Conservation (phyloP, 192 early-diverging fungal genomes). For the Rhizoclosmatium globosum region DNA sequence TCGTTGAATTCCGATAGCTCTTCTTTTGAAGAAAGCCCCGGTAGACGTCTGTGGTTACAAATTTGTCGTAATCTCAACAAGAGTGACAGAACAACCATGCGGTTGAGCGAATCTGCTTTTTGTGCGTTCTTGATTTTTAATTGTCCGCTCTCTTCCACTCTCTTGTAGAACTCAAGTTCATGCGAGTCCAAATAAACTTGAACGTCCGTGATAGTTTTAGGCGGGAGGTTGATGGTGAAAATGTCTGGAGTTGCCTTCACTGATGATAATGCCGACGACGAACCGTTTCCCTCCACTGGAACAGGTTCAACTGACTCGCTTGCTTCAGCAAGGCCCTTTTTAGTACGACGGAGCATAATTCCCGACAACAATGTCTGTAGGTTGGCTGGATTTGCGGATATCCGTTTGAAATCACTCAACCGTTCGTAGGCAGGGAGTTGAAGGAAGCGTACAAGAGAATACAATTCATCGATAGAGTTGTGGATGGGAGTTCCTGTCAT, state of each 20-base stretch:
- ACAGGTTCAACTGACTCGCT: background rate
- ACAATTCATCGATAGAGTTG: constrained; percentile 49
- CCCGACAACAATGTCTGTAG: background rate
- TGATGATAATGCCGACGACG: background rate
- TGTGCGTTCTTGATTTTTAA: background rate
- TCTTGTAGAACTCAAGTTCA: constrained; percentile 62
- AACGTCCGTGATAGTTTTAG: constrained; percentile 50
- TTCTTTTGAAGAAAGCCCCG: constrained; percentile 69
- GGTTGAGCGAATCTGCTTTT: constrained; percentile 4
- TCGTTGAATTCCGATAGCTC: background rate
- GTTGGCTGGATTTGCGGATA: background rate
- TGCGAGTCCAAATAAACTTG: constrained; percentile 51
- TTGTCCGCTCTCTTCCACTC: constrained; percentile 32
- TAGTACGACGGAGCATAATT: constrained; percentile 66
- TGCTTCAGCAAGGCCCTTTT: constrained; percentile 48
- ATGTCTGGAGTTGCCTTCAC: constrained; percentile 30
- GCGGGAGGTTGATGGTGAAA: constrained; percentile 65
- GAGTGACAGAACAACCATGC: constrained; percentile 17
- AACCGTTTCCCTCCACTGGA: no score
- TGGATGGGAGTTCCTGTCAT: constrained; percentile 40
- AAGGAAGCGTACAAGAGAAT: constrained; percentile 44
- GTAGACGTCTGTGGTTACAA: constrained; percentile 89
- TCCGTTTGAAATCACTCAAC: constrained; percentile 24
- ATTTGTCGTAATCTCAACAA: constrained; percentile 86
- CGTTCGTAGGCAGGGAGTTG: constrained; percentile 8